A percentile compares a stretch with the other conserved stretches of the same genome.
Evolutionary conservation across 345 rosid species (phyloP).

Genomic region (Balakata baccata): DNA sequence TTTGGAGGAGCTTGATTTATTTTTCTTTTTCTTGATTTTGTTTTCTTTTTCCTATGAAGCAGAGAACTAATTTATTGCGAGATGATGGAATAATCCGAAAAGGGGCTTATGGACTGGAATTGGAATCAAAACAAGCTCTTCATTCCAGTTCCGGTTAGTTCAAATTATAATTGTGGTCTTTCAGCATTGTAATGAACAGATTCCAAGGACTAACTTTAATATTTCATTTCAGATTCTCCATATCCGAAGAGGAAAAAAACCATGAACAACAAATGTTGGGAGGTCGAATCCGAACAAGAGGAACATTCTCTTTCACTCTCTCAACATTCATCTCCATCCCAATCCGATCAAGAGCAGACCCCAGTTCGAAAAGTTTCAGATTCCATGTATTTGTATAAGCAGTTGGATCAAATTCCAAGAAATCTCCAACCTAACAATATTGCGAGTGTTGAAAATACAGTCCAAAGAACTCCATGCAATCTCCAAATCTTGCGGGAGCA

Average conservation of each 20-base stretch:
- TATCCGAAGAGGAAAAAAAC: slow-evolving; percentile 44
- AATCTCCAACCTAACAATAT: slow-evolving; percentile 21
- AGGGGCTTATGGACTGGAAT: slow-evolving; percentile 23
- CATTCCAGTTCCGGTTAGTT: slow-evolving; percentile 39
- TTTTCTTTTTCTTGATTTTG: no score
- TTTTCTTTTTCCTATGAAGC: slow-evolving; percentile 8
- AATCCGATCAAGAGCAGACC: slow-evolving; percentile 62
- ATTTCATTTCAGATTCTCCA: slow-evolving; percentile 32
- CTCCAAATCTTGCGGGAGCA: slow-evolving; percentile 26
- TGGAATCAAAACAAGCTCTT: slow-evolving; percentile 31
- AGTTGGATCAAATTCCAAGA: slow-evolving; percentile 29
- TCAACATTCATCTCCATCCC: slow-evolving; percentile 70
- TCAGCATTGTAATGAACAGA: not conserved
- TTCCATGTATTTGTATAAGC: slow-evolving; percentile 38
- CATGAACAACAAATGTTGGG: slow-evolving; percentile 32
- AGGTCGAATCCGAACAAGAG: slow-evolving; percentile 57
- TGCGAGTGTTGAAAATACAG: no score
- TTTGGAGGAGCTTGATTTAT: no score
- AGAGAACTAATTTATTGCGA: slow-evolving; percentile 21
- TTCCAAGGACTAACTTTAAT: not conserved
- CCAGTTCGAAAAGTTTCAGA: slow-evolving; percentile 24
- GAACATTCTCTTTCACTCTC: slow-evolving; percentile 68
- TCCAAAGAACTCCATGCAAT: slow-evolving; percentile 1
- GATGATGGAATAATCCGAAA: slow-evolving; percentile 16
- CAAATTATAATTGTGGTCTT: not conserved